Evolutionary conservation across 108 stramenopile genomes (phyloP).

Genomic region (Skeletonema marinoi): DNA sequence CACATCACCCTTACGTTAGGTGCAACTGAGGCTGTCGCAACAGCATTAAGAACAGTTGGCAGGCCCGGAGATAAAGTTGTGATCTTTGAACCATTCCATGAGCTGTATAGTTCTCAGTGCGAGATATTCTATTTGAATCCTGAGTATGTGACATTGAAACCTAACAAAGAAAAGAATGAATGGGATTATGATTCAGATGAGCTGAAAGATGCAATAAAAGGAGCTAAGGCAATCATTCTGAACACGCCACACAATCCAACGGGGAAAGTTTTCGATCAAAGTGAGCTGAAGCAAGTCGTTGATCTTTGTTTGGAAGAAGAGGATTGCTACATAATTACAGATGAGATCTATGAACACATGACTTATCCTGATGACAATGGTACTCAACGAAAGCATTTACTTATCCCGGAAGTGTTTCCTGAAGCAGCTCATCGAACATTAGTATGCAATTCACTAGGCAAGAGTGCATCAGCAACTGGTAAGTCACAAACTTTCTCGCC

Average conservation of each 20-base stretch:
- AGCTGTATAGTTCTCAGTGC: constrained; percentile 72
- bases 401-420: constrained; percentile 56
- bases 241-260: constrained; percentile 98
- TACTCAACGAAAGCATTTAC: constrained; percentile 20
- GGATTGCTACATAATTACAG: constrained; percentile 69
- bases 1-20: constrained; percentile 73
- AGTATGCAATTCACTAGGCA: constrained; percentile 69
- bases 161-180: constrained; percentile 18
- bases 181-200: constrained; percentile 64
- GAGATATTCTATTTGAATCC: constrained; percentile 70
- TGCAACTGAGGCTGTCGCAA: constrained; percentile 75
- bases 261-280: constrained; percentile 80
- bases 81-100: constrained; percentile 79
- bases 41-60: constrained; percentile 64
- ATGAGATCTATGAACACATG: constrained; percentile 84
- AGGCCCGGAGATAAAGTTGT: constrained; percentile 71
- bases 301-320: constrained; percentile 52
- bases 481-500: too few relatives aligned
- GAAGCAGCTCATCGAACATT: constrained; percentile 46
- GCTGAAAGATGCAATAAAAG: constrained; percentile 50
- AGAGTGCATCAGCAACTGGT: constrained; percentile 74
- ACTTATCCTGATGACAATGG: constrained; percentile 36
- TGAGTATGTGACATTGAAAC: constrained; percentile 52
- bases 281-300: constrained; percentile 77
- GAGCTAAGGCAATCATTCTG: constrained; percentile 71